phyloP scores from a whole-genome alignment of 805 yeast genomes.

The Blastobotrys mokoenaii region DNA sequence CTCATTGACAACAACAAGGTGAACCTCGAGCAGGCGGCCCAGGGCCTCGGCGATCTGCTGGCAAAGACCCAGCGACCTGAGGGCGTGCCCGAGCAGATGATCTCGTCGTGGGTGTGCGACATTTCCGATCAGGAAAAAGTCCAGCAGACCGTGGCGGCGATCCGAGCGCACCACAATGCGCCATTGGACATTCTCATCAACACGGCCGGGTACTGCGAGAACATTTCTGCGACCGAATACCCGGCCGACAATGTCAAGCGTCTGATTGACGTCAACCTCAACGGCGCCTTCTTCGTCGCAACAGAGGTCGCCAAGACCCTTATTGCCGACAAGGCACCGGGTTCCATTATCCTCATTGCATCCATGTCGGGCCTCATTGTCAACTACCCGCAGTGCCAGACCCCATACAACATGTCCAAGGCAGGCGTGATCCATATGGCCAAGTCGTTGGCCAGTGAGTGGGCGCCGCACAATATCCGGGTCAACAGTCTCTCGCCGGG shows the following conservation, averaged over 20 bases:
- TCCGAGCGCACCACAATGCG: conserved; percentile 50
- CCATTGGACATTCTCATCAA: conserved; percentile 60
- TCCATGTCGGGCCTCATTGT: conserved; percentile 84
- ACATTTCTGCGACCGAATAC: conserved; percentile 68
- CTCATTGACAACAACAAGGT: conserved; percentile 59
- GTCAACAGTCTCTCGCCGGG: conserved; percentile 77
- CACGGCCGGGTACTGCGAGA: conserved; percentile 82
- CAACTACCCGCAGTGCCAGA: conserved; percentile 77
- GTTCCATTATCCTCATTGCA: conserved; percentile 75
- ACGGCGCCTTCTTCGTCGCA: conserved; percentile 70
- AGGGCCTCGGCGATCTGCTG: conserved; percentile 41
- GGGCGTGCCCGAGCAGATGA: conserved; percentile 10
- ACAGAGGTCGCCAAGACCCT: conserved; percentile 65
- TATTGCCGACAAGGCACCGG: conserved; percentile 42
- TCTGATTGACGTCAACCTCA: conserved; percentile 59
- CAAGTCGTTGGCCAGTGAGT: conserved; percentile 68
- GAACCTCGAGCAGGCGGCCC: conserved; percentile 48
- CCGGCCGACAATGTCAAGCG: conserved; percentile 63
- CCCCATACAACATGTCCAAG: conserved; percentile 76
- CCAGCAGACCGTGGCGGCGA: conserved; percentile 43
- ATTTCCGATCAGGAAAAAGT: conserved; percentile 58
- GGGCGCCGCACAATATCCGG: conserved; percentile 72
- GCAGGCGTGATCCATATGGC: conserved; percentile 81
- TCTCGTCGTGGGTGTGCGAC: conserved; percentile 63
- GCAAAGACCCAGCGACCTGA: conserved; percentile 13